These are phyloP conservation scores for Astragalus membranaceus DNA, from an alignment of 306 rosid genomes.

Conservation along the genomic window DNA sequence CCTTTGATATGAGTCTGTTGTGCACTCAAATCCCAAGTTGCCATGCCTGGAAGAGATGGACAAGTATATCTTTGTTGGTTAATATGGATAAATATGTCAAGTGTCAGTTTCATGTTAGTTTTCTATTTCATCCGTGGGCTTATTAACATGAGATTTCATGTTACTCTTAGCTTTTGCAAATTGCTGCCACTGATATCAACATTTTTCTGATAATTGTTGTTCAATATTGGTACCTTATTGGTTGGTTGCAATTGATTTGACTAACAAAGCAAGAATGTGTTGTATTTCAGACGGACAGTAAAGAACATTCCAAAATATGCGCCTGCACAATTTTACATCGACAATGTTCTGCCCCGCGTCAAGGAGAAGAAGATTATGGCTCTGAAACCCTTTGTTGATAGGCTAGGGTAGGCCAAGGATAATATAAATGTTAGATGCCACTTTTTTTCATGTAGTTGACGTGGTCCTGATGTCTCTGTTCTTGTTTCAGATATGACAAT, in stretches of 20 bases:
- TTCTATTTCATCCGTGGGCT: constrained; percentile 7
- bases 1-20: no score
- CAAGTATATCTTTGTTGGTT: no score
- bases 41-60: no score
- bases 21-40: no score
- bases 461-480: constrained; percentile 4
- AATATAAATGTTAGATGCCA: constrained; percentile 1
- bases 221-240: constrained; percentile 7
- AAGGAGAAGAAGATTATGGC: constrained; percentile 99
- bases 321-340: constrained; percentile 91
- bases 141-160: not conserved
- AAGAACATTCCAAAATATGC: constrained; percentile 98
- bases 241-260: constrained; percentile 26
- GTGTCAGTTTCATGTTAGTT: not conserved
- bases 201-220: not conserved
- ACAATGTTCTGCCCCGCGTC: constrained; percentile 94
- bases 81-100: no score
- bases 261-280: constrained; percentile 22
- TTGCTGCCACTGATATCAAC: constrained; percentile 10
- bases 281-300: constrained; percentile 79
- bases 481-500: constrained; percentile 82
- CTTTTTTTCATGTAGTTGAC: constrained; percentile 7
- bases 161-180: constrained; percentile 10
- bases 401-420: constrained; percentile 78
- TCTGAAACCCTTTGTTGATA: constrained; percentile 94